Percentiles rank a stretch among this genome's conserved stretches.
Conservation (phyloP, 805 yeast genomes). For the Suhomyces sp. region DNA sequence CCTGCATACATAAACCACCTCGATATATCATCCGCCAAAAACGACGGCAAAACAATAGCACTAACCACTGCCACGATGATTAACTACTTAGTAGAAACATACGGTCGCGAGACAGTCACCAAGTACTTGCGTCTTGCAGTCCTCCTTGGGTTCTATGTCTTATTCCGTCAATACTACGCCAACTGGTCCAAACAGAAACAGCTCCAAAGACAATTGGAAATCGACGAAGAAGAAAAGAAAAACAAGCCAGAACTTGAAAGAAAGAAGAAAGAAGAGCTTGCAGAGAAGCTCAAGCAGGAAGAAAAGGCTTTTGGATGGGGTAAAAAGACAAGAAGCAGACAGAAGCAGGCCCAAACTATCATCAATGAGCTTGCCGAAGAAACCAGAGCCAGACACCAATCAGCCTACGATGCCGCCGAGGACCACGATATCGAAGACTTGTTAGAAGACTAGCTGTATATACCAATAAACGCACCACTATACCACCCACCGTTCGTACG, state of each 20-base stretch:
- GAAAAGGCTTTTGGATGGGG: constrained; percentile 75
- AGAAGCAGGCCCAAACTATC: constrained; percentile 51
- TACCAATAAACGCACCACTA: neutral
- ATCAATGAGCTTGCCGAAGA: constrained; percentile 45
- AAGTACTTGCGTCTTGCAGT: constrained; percentile 47
- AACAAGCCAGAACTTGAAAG: constrained; percentile 35
- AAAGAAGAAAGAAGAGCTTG: constrained; percentile 32
- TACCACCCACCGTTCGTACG: neutral
- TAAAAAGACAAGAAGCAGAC: constrained; percentile 62
- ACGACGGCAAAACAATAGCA: neutral
- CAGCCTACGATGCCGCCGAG: constrained; percentile 47
- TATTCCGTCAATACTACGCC: constrained; percentile 54
- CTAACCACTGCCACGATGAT: neutral
- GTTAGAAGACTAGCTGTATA: constrained; percentile 47
- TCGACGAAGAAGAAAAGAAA: constrained; percentile 43
- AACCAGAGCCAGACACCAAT: constrained; percentile 41
- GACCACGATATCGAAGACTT: constrained; percentile 71
- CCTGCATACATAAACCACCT: neutral
- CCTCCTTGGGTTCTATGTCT: constrained; percentile 60
- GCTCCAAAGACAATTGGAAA: constrained; percentile 42
- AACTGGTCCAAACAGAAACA: constrained; percentile 58
- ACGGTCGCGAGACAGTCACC: constrained; percentile 35
- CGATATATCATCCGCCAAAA: neutral
- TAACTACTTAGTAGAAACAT: neutral
- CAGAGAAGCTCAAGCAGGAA: constrained; percentile 27